Evolutionary conservation across 164 flowering plant genomes (phyloP), one percentile per base, ranked within the genome.

Genomic region (Nymphaea thermarum): DNA sequence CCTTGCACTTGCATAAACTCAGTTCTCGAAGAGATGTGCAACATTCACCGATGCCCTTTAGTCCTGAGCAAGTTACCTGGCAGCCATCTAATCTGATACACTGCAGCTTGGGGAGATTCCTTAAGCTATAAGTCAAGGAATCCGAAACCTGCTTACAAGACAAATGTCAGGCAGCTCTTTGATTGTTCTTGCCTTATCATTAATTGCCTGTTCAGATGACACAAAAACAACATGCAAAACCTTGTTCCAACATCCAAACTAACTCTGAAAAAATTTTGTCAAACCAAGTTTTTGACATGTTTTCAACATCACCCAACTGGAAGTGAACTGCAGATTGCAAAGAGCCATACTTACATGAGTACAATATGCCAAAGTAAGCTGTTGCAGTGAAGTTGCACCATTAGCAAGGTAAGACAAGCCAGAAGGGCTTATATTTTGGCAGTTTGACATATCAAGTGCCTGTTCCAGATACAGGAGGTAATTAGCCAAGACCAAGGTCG

Each of bases 1-100:
- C 96, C 43, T 65, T 47, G 73, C 98, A 93, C 77, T 93, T 93
- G 69, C 98, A 88, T 67, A 93, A 77, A 81, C 96, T 90, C 66
- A 93, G 77, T 74, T 88, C 98, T 65, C 45, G 75, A 16, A 93
- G 75, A 4, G 89, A 81, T 2, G 70, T 44, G 70, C 89, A 83
- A 74, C 76, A 77, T 75, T 78, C 75, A 43, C 89, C 95, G 70
- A 93, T 86, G 66, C 89, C 83, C 68, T 83, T 82, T 67, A 93
- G 74, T 43, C 87, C 95, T 41, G 79, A 77, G 77, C 80, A 74
- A 62, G 93, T 84, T 64, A 93, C 86, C 43, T 71, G 75, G 75
- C 93, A 86, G 44, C 91, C 96, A 80, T 93, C 95, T 67, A 93
- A 73, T 73, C 75, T 85, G 71, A 93, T 71, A 42, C 84, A 82